Conservation (phyloP, 2,329 filamentous ascomycete species). For the Aspergillus sp. region DNA sequence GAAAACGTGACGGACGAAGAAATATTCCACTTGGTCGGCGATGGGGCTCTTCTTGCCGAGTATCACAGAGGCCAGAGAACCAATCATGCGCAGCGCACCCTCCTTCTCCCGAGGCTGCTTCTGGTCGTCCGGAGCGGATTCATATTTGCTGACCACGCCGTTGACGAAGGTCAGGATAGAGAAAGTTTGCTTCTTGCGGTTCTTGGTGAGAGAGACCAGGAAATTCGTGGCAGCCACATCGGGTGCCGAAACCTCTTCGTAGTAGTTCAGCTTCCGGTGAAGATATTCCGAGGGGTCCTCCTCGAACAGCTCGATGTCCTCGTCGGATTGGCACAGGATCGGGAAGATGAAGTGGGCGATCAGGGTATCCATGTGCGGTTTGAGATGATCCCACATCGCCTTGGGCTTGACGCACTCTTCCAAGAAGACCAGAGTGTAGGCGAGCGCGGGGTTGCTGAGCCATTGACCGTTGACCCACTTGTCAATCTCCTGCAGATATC, state of each 20-base stretch:
- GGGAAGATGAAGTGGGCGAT: constrained; percentile 96
- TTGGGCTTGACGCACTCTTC: constrained; percentile 98
- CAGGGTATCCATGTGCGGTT: constrained; percentile 87
- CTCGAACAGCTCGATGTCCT: constrained; percentile 91
- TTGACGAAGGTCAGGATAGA: constrained; percentile 95
- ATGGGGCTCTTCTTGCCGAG: constrained; percentile 98
- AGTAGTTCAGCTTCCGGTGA: constrained; percentile 95
- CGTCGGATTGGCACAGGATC: constrained; percentile 84
- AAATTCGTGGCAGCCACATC: constrained; percentile 97
- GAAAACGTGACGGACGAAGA: constrained; percentile 97
- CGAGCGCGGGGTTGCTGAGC: constrained; percentile 91
- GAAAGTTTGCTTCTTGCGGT: constrained; percentile 91
- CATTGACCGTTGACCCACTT: constrained; percentile 97
- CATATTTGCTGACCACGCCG: constrained; percentile 88
- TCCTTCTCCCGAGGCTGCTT: constrained; percentile 97
- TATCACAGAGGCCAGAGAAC: constrained; percentile 88
- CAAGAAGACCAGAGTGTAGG: constrained; percentile 89
- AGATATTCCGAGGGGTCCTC: constrained; percentile 95
- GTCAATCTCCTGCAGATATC: constrained; percentile 91
- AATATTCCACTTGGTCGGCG: constrained; percentile 95
- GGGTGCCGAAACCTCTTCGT: constrained; percentile 92
- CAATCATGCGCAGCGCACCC: constrained; percentile 94
- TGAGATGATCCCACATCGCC: constrained; percentile 91
- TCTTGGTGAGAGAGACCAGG: constrained; percentile 89
- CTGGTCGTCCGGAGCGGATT: constrained; percentile 75